phyloP scores from a whole-genome alignment of 2,329 filamentous ascomycete genomes.

The Cordyceps militaris region DNA sequence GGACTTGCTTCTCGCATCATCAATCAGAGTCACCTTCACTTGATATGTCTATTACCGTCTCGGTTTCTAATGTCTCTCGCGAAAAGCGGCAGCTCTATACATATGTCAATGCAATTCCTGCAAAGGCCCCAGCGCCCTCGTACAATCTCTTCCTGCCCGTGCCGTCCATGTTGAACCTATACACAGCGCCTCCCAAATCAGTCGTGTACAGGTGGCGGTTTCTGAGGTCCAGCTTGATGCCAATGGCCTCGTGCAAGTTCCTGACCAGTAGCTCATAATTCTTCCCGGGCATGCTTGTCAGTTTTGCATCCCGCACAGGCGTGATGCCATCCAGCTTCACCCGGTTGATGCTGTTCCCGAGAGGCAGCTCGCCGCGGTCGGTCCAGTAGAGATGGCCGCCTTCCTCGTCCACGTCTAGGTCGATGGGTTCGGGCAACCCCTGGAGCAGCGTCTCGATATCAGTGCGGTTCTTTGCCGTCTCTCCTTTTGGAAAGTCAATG shows the following conservation, averaged over 20 bases:
- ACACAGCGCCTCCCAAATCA: conserved; percentile 34
- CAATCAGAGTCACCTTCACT: too few relatives aligned
- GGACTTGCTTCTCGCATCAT: too few relatives aligned
- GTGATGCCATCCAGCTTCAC: conserved; percentile 3
- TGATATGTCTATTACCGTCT: too few relatives aligned
- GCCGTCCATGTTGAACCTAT: conserved; percentile 28
- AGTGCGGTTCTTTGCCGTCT: conserved; percentile 27
- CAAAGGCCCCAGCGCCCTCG: conserved; percentile 19
- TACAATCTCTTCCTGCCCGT: conserved; percentile 22
- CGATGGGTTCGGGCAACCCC: conserved; percentile 47
- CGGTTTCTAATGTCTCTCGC: not conserved
- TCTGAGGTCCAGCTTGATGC: conserved; percentile 32
- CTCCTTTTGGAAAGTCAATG: conserved; percentile 30
- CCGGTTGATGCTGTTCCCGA: conserved; percentile 45
- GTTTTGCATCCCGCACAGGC: not conserved
- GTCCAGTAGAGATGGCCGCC: conserved; percentile 49
- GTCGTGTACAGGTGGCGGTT: conserved; percentile 31
- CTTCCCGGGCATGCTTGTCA: conserved; percentile 12
- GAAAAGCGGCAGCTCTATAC: not conserved
- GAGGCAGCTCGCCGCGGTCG: conserved; percentile 50
- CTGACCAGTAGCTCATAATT: conserved; percentile 24
- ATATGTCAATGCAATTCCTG: conserved; percentile 18
- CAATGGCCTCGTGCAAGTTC: conserved; percentile 40
- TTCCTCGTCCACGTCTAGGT: conserved; percentile 46
- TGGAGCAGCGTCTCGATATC: conserved; percentile 38